These are phyloP conservation scores for Macrophomina phaseolina DNA, from an alignment of 2,329 filamentous ascomycete genomes.

Conservation along the genomic window DNA sequence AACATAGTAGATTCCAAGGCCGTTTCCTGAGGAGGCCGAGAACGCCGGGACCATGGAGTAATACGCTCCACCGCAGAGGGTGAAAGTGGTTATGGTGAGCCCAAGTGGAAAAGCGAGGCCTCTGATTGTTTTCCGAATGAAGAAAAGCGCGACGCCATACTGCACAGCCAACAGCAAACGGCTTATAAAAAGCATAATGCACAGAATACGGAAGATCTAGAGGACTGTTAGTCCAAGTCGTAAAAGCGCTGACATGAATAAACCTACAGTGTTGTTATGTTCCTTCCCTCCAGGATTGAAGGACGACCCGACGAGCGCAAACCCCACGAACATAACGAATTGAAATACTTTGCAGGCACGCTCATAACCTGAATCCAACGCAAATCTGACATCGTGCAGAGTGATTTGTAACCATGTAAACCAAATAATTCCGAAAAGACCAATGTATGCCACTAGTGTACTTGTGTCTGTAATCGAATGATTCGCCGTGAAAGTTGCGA, in stretches of 20 bases:
- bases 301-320: slow-evolving; percentile 60
- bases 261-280: slow-evolving; percentile 28
- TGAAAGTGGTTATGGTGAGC: slow-evolving; percentile 27
- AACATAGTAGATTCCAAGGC: slow-evolving; percentile 43
- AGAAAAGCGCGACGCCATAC: slow-evolving; percentile 29
- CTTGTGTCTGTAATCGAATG: slow-evolving; percentile 56
- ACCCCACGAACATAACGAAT: slow-evolving; percentile 65
- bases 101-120: slow-evolving; percentile 26
- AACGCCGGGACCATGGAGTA: slow-evolving; percentile 29
- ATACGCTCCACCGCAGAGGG: slow-evolving; percentile 25
- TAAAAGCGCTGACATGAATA: background rate
- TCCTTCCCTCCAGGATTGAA: slow-evolving; percentile 28
- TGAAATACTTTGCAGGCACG: slow-evolving; percentile 62
- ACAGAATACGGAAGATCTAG: slow-evolving; percentile 27
- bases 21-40: slow-evolving; percentile 5
- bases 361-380: slow-evolving; percentile 66
- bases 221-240: background rate
- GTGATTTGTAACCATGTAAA: slow-evolving; percentile 67
- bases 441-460: slow-evolving; percentile 47
- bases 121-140: slow-evolving; percentile 11
- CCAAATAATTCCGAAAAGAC: slow-evolving; percentile 64
- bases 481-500: slow-evolving; percentile 62
- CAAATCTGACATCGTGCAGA: slow-evolving; percentile 67
- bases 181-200: slow-evolving; percentile 30
- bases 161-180: slow-evolving; percentile 29